Base-by-base conservation (phyloP, 2,329 filamentous ascomycete genomes). In the Malbranchea zuffiana region DNA sequence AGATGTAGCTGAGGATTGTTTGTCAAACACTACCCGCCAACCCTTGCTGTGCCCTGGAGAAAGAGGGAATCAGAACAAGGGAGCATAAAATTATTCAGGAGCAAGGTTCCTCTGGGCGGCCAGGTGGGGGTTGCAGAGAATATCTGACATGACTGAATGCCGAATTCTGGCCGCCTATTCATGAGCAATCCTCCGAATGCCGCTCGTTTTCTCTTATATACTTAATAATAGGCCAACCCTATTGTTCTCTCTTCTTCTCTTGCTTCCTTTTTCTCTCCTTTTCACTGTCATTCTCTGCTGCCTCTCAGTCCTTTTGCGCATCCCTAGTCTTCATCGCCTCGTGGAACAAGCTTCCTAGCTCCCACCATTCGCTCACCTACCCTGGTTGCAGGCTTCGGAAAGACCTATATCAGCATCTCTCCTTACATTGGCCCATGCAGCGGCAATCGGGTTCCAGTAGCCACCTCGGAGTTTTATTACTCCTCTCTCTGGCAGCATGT, bases 401-500 rank as follows among this genome's bases (percentile, higher is more conserved):
- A n/a, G n/a, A n/a, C n/a, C n/a, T n/a, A n/a, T n/a, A n/a, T n/a
- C n/a, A n/a, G n/a, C n/a, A n/a, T n/a, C n/a, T n/a, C n/a, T n/a
- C n/a, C n/a, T n/a, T n/a, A n/a, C n/a, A 25, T n/a, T 31, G 18
- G 26, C 27, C 20, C 19, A 39, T 39, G 36, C 24, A 30, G 24
- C 17, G n/a, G 7, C 12, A 28, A 16, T 29, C 30, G 12, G 11
- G 11, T 10, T 38, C 23, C 5, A 11, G 10, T 6, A 7, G 30
- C 23, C 30, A n/a, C 29, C 35, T 39, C 5, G 36, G 29, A 23
- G 29, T 21, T 3, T 19, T 29, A 18, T 24, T 39, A n/a, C 39
- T 58, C n/a, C 37, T 62, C 23, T 50, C 47, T 19, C 47, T 52
- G 6, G 40, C 53, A 21, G 53, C 50, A 25, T 55, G 48, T 37